Evolutionary conservation across 2,329 filamentous ascomycete species (phyloP).

Genomic region (Colletotrichum acutatum): DNA sequence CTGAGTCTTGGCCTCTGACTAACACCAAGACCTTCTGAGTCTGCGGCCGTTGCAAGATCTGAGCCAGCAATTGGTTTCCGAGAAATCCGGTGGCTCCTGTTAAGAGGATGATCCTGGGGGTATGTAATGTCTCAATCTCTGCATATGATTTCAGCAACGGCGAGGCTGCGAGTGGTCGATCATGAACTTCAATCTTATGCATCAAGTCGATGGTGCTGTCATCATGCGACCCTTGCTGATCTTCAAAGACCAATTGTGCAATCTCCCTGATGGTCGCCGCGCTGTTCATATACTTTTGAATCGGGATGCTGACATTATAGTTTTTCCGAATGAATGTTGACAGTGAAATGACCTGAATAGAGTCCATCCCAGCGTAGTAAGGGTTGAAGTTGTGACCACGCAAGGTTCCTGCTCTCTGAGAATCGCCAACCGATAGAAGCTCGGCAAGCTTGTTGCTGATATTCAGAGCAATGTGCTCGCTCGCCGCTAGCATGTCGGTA

Average conservation of each 20-base stretch:
- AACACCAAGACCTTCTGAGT: slow-evolving; percentile 17
- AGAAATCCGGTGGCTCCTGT: slow-evolving; percentile 36
- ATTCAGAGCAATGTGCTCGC: slow-evolving; percentile 6
- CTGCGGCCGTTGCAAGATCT: slow-evolving; percentile 6
- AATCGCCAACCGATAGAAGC: slow-evolving; percentile 6
- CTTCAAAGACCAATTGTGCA: slow-evolving; percentile 6
- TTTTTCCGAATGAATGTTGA: slow-evolving; percentile 19
- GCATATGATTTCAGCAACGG: neutral
- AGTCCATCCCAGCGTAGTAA: slow-evolving; percentile 28
- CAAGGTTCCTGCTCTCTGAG: neutral
- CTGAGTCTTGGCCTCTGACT: slow-evolving; percentile 25
- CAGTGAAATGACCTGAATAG: slow-evolving; percentile 28
- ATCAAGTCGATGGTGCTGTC: slow-evolving; percentile 2
- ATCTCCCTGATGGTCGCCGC: slow-evolving; percentile 16
- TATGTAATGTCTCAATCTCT: too few species aligned
- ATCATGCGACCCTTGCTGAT: neutral
- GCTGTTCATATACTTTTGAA: slow-evolving; percentile 27
- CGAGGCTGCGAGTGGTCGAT: neutral
- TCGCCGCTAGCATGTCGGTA: neutral
- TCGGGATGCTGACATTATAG: slow-evolving; percentile 6
- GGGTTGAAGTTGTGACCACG: slow-evolving; percentile 27
- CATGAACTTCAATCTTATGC: slow-evolving; percentile 14
- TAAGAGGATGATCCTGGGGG: slow-evolving; percentile 2
- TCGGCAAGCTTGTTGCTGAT: slow-evolving; percentile 22
- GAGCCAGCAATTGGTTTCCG: slow-evolving; percentile 31